These are phyloP conservation scores for Helianthus annuus DNA, from an alignment of 129 eudicot genomes.

Conservation along the genomic window DNA sequence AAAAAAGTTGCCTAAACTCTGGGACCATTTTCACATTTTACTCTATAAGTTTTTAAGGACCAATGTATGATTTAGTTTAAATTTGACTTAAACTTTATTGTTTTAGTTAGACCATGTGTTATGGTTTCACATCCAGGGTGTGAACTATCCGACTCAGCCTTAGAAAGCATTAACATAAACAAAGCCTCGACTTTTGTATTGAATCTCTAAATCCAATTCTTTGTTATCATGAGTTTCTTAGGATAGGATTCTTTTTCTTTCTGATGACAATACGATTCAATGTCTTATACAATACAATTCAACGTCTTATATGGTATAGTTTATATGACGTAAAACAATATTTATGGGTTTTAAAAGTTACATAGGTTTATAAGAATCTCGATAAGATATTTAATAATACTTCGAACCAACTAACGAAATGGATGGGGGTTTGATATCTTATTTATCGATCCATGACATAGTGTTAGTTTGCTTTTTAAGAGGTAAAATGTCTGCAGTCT, in stretches of 20 bases:
- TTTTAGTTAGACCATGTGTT: neutral
- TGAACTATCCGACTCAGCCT: too few relatives aligned
- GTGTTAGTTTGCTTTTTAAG: too few relatives aligned
- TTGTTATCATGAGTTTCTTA: neutral
- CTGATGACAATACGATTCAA: neutral
- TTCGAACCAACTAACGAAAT: neutral
- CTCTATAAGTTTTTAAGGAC: too few relatives aligned
- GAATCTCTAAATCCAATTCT: neutral
- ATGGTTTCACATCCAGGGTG: too few relatives aligned
- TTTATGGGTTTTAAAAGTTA: neutral
- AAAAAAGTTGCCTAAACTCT: too few relatives aligned
- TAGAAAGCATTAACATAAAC: neutral
- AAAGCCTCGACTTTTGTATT: neutral
- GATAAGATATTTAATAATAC: neutral
- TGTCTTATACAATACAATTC: neutral
- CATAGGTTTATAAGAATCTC: neutral
- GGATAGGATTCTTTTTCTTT: neutral
- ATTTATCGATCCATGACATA: neutral
- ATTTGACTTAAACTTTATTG: neutral
- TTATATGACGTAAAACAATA: too few relatives aligned
- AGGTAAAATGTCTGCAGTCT: too few relatives aligned
- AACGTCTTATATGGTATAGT: neutral
- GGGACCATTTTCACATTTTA: too few relatives aligned
- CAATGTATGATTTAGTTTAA: neutral
- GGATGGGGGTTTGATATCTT: neutral